phyloP scores from a whole-genome alignment of 495 filamentous ascomycete species.

The Xylaria grammica region DNA sequence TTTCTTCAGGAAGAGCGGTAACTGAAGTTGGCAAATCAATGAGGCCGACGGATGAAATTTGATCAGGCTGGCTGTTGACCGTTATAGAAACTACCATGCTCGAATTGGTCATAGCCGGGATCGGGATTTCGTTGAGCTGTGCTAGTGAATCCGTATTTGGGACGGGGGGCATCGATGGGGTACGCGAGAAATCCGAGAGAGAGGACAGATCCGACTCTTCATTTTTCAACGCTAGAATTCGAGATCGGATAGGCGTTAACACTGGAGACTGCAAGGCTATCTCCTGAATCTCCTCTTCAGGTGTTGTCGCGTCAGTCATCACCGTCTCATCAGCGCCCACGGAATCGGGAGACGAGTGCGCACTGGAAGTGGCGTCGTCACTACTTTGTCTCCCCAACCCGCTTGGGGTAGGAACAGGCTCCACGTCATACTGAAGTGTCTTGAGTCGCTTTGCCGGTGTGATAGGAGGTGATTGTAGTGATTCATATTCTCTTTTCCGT shows the following conservation, averaged over 20 bases:
- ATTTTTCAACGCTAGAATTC: slow-evolving; percentile 29
- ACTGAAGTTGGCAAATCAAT: background rate
- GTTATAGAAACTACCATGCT: slow-evolving; percentile 20
- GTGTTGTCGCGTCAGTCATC: slow-evolving; percentile 49
- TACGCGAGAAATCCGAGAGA: slow-evolving; percentile 32
- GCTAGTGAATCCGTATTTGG: background rate
- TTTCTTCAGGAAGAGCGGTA: slow-evolving; percentile 3
- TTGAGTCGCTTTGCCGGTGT: slow-evolving; percentile 53
- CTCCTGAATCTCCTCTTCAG: slow-evolving; percentile 43
- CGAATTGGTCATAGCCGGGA: background rate
- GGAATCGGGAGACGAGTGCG: slow-evolving; percentile 27
- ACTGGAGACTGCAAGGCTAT: slow-evolving; percentile 44
- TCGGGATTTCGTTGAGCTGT: background rate
- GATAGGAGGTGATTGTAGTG: slow-evolving; percentile 48
- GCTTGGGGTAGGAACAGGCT: slow-evolving; percentile 29
- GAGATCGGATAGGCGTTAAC: slow-evolving; percentile 40
- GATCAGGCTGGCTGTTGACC: background rate
- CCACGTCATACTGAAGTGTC: slow-evolving; percentile 39
- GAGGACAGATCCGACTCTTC: slow-evolving; percentile 36
- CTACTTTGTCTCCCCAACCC: slow-evolving; percentile 33
- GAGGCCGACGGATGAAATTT: slow-evolving; percentile 15
- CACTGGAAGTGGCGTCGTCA: slow-evolving; percentile 31
- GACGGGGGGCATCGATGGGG: slow-evolving; percentile 23
- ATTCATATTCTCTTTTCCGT: slow-evolving; percentile 39
- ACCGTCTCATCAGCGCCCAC: slow-evolving; percentile 31